A percentile compares a stretch with the other conserved stretches of the same genome.
Conservation (phyloP, 495 filamentous ascomycete species). For the Corynascus novoguineensis region DNA sequence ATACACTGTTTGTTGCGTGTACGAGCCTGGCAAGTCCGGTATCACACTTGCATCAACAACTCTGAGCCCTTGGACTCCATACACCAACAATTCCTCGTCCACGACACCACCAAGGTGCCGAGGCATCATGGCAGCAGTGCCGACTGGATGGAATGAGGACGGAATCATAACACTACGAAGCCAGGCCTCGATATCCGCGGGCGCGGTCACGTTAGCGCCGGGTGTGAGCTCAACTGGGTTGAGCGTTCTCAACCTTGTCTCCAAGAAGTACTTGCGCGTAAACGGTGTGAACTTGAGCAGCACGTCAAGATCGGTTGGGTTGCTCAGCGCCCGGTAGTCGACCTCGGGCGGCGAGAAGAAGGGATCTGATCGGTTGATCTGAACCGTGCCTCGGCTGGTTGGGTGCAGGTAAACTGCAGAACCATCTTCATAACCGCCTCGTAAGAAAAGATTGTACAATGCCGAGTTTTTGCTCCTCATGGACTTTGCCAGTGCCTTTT, state of each 20-base stretch:
- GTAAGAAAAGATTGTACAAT: slow-evolving; percentile 35
- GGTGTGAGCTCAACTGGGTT: slow-evolving; percentile 28
- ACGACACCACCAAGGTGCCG: slow-evolving; percentile 47
- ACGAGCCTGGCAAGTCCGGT: slow-evolving; percentile 32
- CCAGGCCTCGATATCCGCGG: slow-evolving; percentile 25
- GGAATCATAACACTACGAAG: slow-evolving; percentile 15
- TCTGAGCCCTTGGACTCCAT: slow-evolving; percentile 33
- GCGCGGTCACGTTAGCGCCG: slow-evolving; percentile 24
- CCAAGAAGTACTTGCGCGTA: slow-evolving; percentile 30
- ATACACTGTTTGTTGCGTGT: slow-evolving; percentile 38
- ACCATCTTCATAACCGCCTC: slow-evolving; percentile 25
- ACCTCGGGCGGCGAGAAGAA: slow-evolving; percentile 35
- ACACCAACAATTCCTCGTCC: slow-evolving; percentile 35
- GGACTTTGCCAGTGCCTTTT: slow-evolving; percentile 30
- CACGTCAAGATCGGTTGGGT: slow-evolving; percentile 41
- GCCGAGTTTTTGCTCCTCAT: slow-evolving; percentile 35
- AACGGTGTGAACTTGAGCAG: slow-evolving; percentile 40
- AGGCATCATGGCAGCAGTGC: slow-evolving; percentile 44
- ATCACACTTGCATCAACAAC: slow-evolving; percentile 42
- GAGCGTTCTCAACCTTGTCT: slow-evolving; percentile 23
- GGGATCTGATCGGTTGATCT: slow-evolving; percentile 37
- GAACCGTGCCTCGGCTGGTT: slow-evolving; percentile 38
- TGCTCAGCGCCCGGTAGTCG: slow-evolving; percentile 44
- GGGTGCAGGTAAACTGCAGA: slow-evolving; percentile 38
- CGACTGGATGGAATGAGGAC: slow-evolving; percentile 33